Conservation (phyloP, 805 yeast species). For the Millerozyma miso region DNA sequence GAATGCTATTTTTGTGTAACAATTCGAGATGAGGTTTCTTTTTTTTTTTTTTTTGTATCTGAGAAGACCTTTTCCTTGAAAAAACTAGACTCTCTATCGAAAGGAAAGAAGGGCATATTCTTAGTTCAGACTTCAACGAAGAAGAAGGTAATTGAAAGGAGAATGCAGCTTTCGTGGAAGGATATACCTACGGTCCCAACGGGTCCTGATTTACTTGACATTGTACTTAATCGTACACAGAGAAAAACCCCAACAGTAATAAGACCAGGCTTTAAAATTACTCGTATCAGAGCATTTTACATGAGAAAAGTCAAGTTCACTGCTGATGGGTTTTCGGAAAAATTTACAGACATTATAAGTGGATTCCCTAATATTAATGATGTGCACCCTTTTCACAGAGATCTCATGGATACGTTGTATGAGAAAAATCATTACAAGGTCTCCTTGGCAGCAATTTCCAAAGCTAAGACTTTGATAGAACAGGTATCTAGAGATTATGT, state of each 20-base stretch:
- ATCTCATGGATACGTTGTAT: conserved; percentile 94
- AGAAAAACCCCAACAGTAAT: conserved; percentile 99
- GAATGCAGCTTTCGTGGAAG: conserved; percentile 97
- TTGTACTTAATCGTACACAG: conserved; percentile 95
- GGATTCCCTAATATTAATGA: conserved; percentile 97
- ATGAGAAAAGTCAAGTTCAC: conserved; percentile 98
- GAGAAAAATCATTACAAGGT: conserved; percentile 98
- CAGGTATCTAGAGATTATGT: conserved; percentile 95
- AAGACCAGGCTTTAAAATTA: conserved; percentile 92
- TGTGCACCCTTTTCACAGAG: conserved; percentile 97
- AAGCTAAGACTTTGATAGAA: conserved; percentile 91
- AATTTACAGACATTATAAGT: conserved; percentile 75
- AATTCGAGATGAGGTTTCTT: background rate
- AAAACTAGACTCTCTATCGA: conserved; percentile 2
- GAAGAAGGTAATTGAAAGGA: conserved; percentile 5
- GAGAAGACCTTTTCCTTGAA: background rate
- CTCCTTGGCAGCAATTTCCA: conserved; percentile 88
- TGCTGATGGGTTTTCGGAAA: conserved; percentile 93
- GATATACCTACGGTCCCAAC: conserved; percentile 95
- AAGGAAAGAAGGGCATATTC: background rate
- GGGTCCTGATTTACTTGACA: conserved; percentile 90
- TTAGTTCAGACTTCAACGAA: conserved; percentile 1
- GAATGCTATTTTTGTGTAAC: background rate
- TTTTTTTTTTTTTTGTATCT: background rate
- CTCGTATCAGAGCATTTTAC: conserved; percentile 94